Base-by-base conservation (phyloP, 306 rosid species). In the Heteromeles arbutifolia region DNA sequence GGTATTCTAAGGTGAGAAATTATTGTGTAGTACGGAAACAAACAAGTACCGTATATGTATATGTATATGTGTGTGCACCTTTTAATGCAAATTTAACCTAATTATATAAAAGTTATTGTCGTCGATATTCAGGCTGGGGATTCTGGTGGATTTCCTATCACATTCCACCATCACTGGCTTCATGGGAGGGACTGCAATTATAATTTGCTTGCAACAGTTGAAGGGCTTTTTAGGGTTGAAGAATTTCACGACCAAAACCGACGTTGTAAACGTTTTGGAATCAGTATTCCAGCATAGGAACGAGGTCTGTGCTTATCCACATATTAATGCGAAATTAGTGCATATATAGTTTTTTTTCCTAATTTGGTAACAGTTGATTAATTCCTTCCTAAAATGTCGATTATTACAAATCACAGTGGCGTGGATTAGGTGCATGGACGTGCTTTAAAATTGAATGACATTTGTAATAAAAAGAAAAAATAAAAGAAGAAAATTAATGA, bases 81-180 rank as follows among this genome's bases (percentile, higher is more conserved):
- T 9, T 41, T 41, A 41, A 53, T 53, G 58, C 58, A 19, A 53
- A 8, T 2, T 19, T 53, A 18, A 53, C 22, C 4, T 8, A 3
- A 24, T 53, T 11, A 29, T 19, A 28, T 19, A 3, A 24, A 24
- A 28, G 17, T 74, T 14, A 13, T 31, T 64, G 59, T 32, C 48
- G 34, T 84, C 77, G 34, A 25, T 41, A 41, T 61, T 13, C 78
- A 94, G 98, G 81, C 25, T 94, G 25, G 97, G 98, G 63, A 90
- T 94, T 71, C 75, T 94, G 66, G 97, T 94, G 70, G 98, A 94
- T 82, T 94, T 94, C 84, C 87, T 94, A 75, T 91, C 98, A 3
- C 97, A 91, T 84, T 85, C 98, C 21, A 91, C 98, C 53, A 91
- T 94, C 65, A 81, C 88, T 50, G 98, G 97, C 15, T 94, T 94